Percentiles rank a stretch among this genome's conserved stretches.
These are phyloP conservation scores for Casuarina equisetifolia DNA, from an alignment of 306 rosid species.

Conservation along the genomic window DNA sequence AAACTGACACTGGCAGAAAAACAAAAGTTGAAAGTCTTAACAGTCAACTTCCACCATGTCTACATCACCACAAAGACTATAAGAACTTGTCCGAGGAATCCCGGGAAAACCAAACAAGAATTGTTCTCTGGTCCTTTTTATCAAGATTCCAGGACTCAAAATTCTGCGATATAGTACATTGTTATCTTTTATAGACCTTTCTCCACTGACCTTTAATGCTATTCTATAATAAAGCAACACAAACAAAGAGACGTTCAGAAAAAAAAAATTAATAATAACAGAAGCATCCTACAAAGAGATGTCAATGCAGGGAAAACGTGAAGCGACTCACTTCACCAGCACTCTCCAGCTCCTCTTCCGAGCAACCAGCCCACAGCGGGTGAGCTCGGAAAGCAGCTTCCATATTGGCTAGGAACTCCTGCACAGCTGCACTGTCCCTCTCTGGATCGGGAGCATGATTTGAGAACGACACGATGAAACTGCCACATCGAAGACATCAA, in stretches of 20 bases:
- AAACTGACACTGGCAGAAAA: background rate
- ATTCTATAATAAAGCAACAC: background rate
- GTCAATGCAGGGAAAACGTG: background rate
- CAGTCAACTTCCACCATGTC: background rate
- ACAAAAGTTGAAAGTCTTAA: background rate
- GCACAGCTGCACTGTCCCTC: constrained; percentile 73
- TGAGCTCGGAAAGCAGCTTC: constrained; percentile 94
- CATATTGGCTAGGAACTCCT: constrained; percentile 79
- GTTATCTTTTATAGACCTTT: background rate
- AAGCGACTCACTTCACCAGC: constrained; percentile 87
- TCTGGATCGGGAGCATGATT: constrained; percentile 90
- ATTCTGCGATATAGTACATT: background rate
- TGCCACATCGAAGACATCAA: constrained; percentile 35
- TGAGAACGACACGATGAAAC: constrained; percentile 87
- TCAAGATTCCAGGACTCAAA: background rate
- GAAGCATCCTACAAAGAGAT: background rate
- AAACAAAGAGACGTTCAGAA: background rate
- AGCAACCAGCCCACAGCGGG: constrained; percentile 94
- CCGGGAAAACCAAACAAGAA: background rate
- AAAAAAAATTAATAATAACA: background rate
- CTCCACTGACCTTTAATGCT: background rate
- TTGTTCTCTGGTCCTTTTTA: background rate
- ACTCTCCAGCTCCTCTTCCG: constrained; percentile 93
- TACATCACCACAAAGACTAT: background rate
- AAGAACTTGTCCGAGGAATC: background rate